A percentile compares a stretch with the other conserved stretches of the same genome.
phyloP scores from a whole-genome alignment of 1,284 basidiomycete genomes.

The Puccinia hordei region DNA sequence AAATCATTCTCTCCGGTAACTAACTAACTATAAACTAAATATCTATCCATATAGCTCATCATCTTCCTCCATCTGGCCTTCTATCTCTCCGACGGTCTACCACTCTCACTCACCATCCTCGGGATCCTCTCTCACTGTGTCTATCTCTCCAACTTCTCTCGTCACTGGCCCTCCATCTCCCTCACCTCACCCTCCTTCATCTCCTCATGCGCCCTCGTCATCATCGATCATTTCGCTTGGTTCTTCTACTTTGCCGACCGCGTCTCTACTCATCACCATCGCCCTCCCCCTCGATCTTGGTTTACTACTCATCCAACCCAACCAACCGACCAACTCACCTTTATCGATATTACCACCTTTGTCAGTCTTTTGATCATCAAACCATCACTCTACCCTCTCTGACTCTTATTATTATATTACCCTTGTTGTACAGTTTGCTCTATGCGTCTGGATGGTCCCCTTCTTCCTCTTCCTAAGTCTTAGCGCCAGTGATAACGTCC shows the following conservation, averaged over 20 bases:
- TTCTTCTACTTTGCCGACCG: conserved; percentile 82
- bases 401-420: neutral
- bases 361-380: no score
- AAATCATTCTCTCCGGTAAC: no score
- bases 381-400: no score
- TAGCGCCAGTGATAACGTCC: conserved; percentile 89
- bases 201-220: conserved; percentile 76
- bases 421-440: conserved; percentile 65
- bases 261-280: neutral
- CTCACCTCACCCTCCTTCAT: conserved; percentile 79
- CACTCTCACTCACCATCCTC: conserved; percentile 68
- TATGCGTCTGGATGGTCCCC: conserved; percentile 89
- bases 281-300: neutral
- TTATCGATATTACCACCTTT: conserved; percentile 86
- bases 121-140: conserved; percentile 79
- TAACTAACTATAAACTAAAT: no score
- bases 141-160: conserved; percentile 81
- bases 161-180: conserved; percentile 84
- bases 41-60: neutral
- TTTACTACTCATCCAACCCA: neutral
- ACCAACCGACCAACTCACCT: conserved; percentile 64
- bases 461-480: conserved; percentile 88
- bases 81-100: conserved; percentile 22
- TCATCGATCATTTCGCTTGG: conserved; percentile 88
- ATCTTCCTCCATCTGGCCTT: conserved; percentile 24